Evolutionary conservation across 768 basidiomycete genomes (phyloP).

Genomic region (Lanmaoa rubissima): DNA sequence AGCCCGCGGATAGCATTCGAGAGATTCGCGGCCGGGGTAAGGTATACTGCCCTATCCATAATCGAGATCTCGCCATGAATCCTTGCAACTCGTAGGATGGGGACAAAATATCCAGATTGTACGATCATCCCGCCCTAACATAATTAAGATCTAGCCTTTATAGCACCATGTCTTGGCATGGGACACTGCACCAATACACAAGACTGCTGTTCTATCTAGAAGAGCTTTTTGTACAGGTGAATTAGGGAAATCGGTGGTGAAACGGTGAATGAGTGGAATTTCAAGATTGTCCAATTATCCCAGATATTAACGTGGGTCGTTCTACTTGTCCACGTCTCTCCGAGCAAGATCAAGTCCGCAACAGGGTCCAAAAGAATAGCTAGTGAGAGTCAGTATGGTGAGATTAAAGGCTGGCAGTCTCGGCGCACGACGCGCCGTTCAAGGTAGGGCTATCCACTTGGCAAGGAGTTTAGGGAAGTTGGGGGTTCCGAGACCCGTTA

Average conservation of each 20-base stretch:
- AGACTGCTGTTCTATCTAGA: background rate
- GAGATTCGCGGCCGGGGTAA: no score
- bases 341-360: background rate
- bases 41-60: no score
- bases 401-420: background rate
- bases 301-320: background rate
- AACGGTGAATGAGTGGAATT: background rate
- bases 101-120: no score
- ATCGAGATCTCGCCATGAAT: no score
- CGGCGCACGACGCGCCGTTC: background rate
- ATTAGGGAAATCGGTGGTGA: background rate
- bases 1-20: no score
- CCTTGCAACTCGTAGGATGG: no score
- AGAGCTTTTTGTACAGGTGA: no score
- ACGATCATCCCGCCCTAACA: no score
- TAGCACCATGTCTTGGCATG: no score
- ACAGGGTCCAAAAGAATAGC: background rate
- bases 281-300: background rate
- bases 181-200: background rate
- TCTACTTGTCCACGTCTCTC: background rate
- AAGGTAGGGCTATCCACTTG: slow-evolving; percentile 33
- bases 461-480: slow-evolving; percentile 36
- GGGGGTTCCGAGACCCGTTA: slow-evolving; percentile 53
- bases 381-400: background rate
- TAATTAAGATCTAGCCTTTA: no score